phyloP scores from a whole-genome alignment of 371 early-diverging fungal genomes.

The Encephalitozoon romaleae region DNA sequence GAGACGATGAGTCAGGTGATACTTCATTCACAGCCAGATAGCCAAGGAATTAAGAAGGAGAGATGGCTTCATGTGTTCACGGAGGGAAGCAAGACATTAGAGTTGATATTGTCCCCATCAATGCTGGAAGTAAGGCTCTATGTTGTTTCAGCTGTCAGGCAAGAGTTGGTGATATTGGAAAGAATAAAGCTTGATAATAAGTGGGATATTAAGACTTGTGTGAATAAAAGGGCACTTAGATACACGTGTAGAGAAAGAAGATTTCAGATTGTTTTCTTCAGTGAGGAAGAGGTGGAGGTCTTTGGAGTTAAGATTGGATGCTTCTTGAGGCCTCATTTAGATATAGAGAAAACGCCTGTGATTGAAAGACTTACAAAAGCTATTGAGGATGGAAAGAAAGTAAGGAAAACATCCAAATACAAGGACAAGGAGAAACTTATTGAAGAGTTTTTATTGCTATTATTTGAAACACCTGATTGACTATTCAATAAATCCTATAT shows the following conservation, averaged over 20 bases:
- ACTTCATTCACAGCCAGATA: slow-evolving; percentile 17
- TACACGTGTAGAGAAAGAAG: slow-evolving; percentile 2
- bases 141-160: background rate
- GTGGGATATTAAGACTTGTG: background rate
- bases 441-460: background rate
- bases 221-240: background rate
- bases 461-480: background rate
- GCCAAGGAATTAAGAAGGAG: slow-evolving; percentile 12
- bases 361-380: background rate
- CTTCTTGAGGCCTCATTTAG: background rate
- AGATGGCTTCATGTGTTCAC: slow-evolving; percentile 29
- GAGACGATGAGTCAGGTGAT: slow-evolving; percentile 10
- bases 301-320: slow-evolving; percentile 1
- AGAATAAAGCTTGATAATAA: background rate
- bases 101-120: background rate
- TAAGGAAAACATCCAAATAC: background rate
- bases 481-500: background rate
- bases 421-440: background rate
- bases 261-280: slow-evolving; percentile 20
- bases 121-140: slow-evolving; percentile 1
- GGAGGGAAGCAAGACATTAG: slow-evolving; percentile 15
- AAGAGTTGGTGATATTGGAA: slow-evolving; percentile 6
- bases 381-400: background rate
- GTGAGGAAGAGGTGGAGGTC: background rate
- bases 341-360: background rate